Conservation (phyloP, 192 early-diverging fungal species). For the Rhizophagus sp. region DNA sequence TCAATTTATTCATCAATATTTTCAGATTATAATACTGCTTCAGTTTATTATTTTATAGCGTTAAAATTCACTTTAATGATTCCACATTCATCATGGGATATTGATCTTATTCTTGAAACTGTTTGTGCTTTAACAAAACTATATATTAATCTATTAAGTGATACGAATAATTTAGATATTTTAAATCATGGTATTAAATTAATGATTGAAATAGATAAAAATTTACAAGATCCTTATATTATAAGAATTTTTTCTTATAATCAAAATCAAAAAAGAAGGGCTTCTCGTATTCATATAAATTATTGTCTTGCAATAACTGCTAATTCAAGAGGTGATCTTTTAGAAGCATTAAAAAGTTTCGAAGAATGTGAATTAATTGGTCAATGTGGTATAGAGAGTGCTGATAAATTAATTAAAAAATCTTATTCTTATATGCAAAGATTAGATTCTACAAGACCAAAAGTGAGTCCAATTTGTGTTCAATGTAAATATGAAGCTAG, state of each 20-base stretch:
- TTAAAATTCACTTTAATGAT: constrained; percentile 13
- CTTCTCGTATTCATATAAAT: not conserved
- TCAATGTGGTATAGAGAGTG: not conserved
- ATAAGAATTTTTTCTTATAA: not conserved
- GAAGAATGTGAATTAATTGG: not conserved
- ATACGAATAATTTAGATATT: not conserved
- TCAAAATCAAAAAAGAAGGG: not conserved
- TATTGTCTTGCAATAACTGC: not conserved
- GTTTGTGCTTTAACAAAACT: not conserved
- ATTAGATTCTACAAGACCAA: constrained; percentile 12
- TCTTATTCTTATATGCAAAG: not conserved
- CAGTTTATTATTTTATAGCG: constrained; percentile 1
- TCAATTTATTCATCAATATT: not conserved
- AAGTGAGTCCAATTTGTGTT: not conserved
- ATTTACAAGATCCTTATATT: not conserved
- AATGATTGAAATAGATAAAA: constrained; percentile 1
- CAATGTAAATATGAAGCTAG: constrained; percentile 1
- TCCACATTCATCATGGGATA: constrained; percentile 1
- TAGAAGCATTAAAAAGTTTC: not conserved
- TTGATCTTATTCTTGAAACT: not conserved
- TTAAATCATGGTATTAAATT: not conserved
- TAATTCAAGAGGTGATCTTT: not conserved
- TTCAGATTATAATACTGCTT: not conserved
- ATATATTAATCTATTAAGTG: not conserved
- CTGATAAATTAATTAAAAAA: constrained; percentile 16